These are phyloP conservation scores for Scedosporium minutisporum DNA, from an alignment of 2,329 filamentous ascomycete species.

Conservation along the genomic window DNA sequence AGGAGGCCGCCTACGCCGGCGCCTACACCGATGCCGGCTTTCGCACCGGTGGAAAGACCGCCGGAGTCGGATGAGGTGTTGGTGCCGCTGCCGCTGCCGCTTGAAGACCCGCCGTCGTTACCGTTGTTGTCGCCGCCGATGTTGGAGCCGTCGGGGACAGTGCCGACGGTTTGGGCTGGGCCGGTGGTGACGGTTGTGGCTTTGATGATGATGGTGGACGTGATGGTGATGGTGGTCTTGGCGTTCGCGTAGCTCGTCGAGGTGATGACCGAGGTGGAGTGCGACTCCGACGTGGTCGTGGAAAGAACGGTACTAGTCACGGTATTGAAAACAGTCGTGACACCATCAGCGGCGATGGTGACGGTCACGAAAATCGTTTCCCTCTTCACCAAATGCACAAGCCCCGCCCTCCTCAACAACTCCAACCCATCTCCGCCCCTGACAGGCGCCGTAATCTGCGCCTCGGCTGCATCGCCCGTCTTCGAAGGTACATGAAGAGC, in stretches of 20 bases:
- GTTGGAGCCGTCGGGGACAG: constrained; percentile 17
- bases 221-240: constrained; percentile 26
- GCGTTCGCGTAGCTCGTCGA: constrained; percentile 19
- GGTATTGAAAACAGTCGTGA: constrained; percentile 13
- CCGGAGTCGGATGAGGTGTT: constrained; percentile 8
- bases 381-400: constrained; percentile 18
- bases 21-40: constrained; percentile 33
- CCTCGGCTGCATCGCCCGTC: constrained; percentile 2
- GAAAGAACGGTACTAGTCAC: constrained; percentile 21
- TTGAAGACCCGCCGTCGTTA: background rate
- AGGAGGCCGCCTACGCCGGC: constrained; percentile 25
- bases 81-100: constrained; percentile 8
- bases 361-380: constrained; percentile 20
- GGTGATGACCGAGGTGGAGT: constrained; percentile 16
- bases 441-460: background rate
- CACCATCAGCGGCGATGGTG: constrained; percentile 20
- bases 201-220: constrained; percentile 26
- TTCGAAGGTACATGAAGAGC: constrained; percentile 13
- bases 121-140: constrained; percentile 10
- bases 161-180: constrained; percentile 13
- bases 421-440: background rate
- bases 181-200: constrained; percentile 22
- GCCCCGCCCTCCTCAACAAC: constrained; percentile 4
- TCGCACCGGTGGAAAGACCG: constrained; percentile 30
- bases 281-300: constrained; percentile 19